phyloP scores from a whole-genome alignment of 345 rosid genomes.

The Litchi chinensis region DNA sequence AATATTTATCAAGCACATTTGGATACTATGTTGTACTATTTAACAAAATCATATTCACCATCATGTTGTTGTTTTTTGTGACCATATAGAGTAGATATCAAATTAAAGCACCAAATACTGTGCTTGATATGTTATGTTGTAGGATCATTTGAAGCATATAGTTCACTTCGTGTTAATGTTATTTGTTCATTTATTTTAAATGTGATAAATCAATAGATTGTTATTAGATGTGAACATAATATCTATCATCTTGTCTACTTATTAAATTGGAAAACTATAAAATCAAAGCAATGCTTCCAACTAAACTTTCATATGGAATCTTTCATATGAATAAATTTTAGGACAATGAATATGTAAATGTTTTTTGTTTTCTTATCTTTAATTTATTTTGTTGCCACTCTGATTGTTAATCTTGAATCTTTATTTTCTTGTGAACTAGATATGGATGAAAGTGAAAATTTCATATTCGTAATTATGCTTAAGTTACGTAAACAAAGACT shows the following conservation, averaged over 20 bases:
- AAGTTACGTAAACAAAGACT: too few species aligned
- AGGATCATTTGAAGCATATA: not conserved
- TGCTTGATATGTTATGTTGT: not conserved
- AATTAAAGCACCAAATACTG: not conserved
- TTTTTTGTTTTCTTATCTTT: too few species aligned
- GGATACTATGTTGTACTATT: not conserved
- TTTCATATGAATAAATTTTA: too few species aligned
- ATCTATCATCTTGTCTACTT: not conserved
- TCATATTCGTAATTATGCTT: too few species aligned
- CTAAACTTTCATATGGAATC: too few species aligned
- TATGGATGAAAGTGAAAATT: too few species aligned
- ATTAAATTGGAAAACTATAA: not conserved
- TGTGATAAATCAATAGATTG: not conserved
- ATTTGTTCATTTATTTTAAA: not conserved
- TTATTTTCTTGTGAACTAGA: too few species aligned
- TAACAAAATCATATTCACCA: not conserved
- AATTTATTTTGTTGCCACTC: too few species aligned
- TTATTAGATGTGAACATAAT: not conserved
- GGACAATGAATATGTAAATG: too few species aligned
- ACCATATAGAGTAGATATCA: not conserved
- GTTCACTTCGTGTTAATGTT: constrained; percentile 3
- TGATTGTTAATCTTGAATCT: too few species aligned
- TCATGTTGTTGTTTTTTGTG: not conserved
- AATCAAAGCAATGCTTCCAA: not conserved
- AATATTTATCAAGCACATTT: not conserved